phyloP scores from a whole-genome alignment of 116 monocot genomes.

The Trichopus zeylanicus region DNA sequence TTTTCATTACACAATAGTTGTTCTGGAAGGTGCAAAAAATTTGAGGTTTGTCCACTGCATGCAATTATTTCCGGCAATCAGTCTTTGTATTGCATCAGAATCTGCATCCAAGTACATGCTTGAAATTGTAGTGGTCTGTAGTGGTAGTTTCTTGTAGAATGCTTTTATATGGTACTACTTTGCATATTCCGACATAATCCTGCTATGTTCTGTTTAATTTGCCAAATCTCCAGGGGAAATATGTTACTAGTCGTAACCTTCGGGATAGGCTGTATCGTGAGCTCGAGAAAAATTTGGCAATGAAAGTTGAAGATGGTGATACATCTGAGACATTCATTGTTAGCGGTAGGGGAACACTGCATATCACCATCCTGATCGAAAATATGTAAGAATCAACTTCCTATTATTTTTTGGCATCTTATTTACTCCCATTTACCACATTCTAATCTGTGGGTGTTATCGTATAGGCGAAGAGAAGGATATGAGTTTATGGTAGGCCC shows the following conservation, averaged over 20 bases:
- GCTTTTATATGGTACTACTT: not conserved
- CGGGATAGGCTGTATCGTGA: conserved; percentile 88
- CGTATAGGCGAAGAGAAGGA: conserved; percentile 89
- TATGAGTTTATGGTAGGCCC: conserved; percentile 99
- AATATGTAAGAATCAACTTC: conserved; percentile 48
- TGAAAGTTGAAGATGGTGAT: conserved; percentile 96
- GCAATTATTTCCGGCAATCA: no score
- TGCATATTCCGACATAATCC: not conserved
- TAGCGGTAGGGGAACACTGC: conserved; percentile 91
- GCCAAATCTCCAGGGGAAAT: conserved; percentile 67
- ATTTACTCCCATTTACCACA: not conserved
- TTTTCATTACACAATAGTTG: no score
- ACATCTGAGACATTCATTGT: conserved; percentile 96
- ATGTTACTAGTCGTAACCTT: conserved; percentile 91
- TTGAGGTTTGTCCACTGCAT: no score
- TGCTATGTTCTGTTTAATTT: not conserved
- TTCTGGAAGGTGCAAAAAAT: no score
- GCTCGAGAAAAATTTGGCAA: conserved; percentile 90
- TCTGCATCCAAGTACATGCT: not conserved
- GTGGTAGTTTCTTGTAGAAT: not conserved
- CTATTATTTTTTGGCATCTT: no score
- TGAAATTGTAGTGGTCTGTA: not conserved
- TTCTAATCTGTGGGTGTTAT: not conserved
- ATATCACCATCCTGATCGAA: conserved; percentile 94
- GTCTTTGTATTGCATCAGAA: not conserved